phyloP scores from a whole-genome alignment of 116 monocot genomes.

The Zostera marina region DNA sequence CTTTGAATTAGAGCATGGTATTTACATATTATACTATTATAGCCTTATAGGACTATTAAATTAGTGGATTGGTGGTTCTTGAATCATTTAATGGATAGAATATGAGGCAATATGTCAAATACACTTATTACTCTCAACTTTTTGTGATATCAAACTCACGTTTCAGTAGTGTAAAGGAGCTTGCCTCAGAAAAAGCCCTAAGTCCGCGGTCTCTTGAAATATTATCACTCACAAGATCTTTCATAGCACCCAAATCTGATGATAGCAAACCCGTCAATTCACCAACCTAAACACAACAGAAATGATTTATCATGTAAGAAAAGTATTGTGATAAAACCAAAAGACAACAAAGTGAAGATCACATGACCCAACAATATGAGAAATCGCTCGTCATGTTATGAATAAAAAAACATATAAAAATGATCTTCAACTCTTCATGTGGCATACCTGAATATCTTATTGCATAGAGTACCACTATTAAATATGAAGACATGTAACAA shows the following conservation, averaged over 20 bases:
- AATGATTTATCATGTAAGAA: not conserved
- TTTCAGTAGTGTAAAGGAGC: slow-evolving; percentile 28
- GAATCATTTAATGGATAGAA: not conserved
- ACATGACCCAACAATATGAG: not conserved
- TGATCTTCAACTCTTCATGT: not conserved
- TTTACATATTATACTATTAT: no score
- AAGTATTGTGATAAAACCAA: not conserved
- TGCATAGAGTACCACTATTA: not conserved
- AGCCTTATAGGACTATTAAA: no score
- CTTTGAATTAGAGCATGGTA: no score
- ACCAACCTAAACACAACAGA: slow-evolving; percentile 53
- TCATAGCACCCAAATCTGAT: slow-evolving; percentile 85
- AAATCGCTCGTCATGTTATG: no score
- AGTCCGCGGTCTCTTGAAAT: slow-evolving; percentile 95
- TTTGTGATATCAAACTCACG: slow-evolving; percentile 13
- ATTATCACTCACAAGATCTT: slow-evolving; percentile 80
- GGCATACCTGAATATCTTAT: not conserved
- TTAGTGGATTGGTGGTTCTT: no score
- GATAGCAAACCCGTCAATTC: slow-evolving; percentile 93
- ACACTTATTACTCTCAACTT: not conserved
- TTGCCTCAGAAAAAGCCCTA: slow-evolving; percentile 95
- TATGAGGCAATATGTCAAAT: not conserved
- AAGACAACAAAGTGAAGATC: not conserved
- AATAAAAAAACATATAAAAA: not conserved
- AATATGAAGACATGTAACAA: not conserved